Evolutionary conservation across 1,284 basidiomycete genomes (phyloP), one percentile per base, ranked within the genome.

Genomic region (Naganishia albida): DNA sequence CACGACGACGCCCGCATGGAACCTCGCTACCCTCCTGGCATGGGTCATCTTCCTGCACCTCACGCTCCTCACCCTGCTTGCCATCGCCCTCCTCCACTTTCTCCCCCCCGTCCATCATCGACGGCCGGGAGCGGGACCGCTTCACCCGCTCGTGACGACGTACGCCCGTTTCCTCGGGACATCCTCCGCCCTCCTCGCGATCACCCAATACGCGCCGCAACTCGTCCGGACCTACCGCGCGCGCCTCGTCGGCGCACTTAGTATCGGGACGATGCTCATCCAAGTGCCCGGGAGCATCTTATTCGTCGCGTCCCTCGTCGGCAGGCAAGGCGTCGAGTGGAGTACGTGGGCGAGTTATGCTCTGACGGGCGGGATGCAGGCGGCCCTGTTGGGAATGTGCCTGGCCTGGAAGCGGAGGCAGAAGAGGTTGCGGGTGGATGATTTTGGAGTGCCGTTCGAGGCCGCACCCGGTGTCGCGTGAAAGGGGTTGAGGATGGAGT

Each of bases 141-240:
- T 77, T 20, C 75, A 83, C 13, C 77, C 73, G 0, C 81, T 83
- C 30, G 78, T 88, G 2, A 74, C 77, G 1, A 76, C 82, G 15
- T 95, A 93, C 87, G 91, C 93, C 1, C 88, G 88, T 0, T 90
- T 94, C 79, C 85, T 95, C 8, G 93, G 93, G 16, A 81, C 95
- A n/a, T 85, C 86, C 0, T 89, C 90, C 2, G 88, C 90, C 1
- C 25, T 86, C 0, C 84, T 95, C 2, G 89, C 93, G 0, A 85
- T 86, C 0, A 81, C 89, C 23, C 93, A 98, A 77, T 97, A 96
- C 73, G 83, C 87, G 0, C 94, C 93, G 0, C 94, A 98, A 76
- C 83, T 98, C 44, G 72, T 84, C 26, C 86, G 89, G 70, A 98
- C 94, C 1, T 93, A 88, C 71, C 80, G 81, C 7, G 80, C 85